Percentiles rank a stretch among this genome's conserved stretches.
Evolutionary conservation across 108 stramenopile species (phyloP).

Genomic region (Cyclotella baltica): DNA sequence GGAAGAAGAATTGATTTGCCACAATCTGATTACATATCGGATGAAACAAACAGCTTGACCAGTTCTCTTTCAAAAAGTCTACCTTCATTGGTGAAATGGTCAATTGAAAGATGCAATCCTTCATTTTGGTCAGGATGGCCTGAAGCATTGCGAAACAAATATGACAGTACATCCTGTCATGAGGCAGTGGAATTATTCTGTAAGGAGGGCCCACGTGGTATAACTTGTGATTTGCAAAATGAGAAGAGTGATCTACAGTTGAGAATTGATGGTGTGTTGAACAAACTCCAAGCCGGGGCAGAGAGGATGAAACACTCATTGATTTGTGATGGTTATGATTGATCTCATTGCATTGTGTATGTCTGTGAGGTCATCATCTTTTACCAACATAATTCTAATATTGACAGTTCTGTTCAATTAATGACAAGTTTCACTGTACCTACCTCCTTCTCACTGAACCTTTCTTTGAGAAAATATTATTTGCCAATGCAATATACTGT

Average conservation of each 20-base stretch:
- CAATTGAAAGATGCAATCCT: slow-evolving; percentile 28
- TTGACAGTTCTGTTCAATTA: no score
- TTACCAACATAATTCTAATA: no score
- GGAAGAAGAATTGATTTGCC: slow-evolving; percentile 46
- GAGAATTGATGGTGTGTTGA: neutral
- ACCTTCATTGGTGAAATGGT: slow-evolving; percentile 29
- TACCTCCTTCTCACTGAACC: no score
- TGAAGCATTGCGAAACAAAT: neutral
- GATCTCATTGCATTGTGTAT: no score
- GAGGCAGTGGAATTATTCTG: slow-evolving; percentile 32
- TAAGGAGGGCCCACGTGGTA: neutral
- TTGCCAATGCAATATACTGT: no score
- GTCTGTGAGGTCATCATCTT: no score
- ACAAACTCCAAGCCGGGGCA: neutral
- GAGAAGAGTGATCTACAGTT: neutral
- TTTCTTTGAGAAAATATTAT: no score
- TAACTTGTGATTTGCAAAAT: slow-evolving; percentile 5
- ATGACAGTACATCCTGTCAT: slow-evolving; percentile 5
- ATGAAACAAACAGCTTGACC: neutral
- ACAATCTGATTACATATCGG: neutral
- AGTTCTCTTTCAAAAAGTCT: slow-evolving; percentile 8
- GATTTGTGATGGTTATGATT: neutral
- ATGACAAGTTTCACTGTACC: no score
- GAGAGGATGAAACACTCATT: neutral
- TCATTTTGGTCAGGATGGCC: slow-evolving; percentile 53